phyloP scores from a whole-genome alignment of 805 yeast genomes.

The Kluyveromyces lactis region DNA sequence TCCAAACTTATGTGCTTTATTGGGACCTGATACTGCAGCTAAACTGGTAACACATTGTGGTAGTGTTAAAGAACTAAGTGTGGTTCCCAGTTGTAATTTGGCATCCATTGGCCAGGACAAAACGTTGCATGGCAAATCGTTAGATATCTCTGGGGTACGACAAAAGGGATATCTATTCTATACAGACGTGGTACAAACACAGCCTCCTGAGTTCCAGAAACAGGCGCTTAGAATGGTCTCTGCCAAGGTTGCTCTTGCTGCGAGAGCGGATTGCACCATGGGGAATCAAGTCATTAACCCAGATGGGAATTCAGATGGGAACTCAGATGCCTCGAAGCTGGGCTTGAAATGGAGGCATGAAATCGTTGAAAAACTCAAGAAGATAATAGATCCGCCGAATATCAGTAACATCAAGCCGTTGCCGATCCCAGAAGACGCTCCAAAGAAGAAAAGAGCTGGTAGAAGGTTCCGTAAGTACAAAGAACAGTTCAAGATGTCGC shows the following conservation, averaged over 20 bases:
- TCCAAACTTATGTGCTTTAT: constrained; percentile 68
- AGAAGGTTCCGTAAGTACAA: constrained; percentile 68
- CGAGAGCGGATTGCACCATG: constrained; percentile 77
- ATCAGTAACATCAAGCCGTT: constrained; percentile 58
- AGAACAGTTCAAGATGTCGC: constrained; percentile 74
- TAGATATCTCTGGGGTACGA: constrained; percentile 36
- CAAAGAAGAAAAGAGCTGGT: constrained; percentile 84
- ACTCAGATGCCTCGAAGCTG: constrained; percentile 34
- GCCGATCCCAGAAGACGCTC: constrained; percentile 65
- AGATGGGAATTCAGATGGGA: constrained; percentile 22
- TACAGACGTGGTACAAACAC: constrained; percentile 48
- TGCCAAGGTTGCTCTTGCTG: constrained; percentile 73
- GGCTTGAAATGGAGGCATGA: constrained; percentile 59
- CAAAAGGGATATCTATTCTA: constrained; percentile 65
- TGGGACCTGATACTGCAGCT: constrained; percentile 68
- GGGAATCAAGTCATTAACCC: constrained; percentile 32
- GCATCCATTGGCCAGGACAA: constrained; percentile 60
- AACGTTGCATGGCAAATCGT: constrained; percentile 23
- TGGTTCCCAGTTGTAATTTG: constrained; percentile 75
- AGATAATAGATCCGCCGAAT: constrained; percentile 72
- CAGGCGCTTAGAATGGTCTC: constrained; percentile 73
- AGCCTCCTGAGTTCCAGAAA: constrained; percentile 49
- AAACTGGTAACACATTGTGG: constrained; percentile 63
- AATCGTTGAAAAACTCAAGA: constrained; percentile 54
- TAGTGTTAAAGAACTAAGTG: constrained; percentile 55